Conservation (phyloP, 2,329 filamentous ascomycete genomes). For the Xylariaceae sp. region DNA sequence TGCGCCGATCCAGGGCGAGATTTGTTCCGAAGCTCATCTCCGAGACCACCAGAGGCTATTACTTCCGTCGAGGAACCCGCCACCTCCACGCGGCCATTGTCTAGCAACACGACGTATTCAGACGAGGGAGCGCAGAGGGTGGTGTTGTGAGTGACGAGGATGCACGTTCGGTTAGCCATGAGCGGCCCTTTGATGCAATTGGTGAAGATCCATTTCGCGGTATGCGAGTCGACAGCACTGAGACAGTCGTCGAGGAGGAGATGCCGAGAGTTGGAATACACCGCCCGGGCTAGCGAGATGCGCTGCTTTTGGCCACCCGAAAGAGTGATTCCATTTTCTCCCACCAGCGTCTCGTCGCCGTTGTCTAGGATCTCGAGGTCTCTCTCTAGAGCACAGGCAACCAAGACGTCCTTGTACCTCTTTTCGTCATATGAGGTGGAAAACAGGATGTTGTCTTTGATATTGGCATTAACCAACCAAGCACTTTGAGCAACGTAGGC, state of each 20-base stretch:
- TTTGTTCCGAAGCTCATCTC: conserved; percentile 69
- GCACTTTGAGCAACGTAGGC: conserved; percentile 96
- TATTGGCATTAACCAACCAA: conserved; percentile 92
- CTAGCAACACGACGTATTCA: conserved; percentile 73
- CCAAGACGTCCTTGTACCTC: conserved; percentile 80
- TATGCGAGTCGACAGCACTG: conserved; percentile 94
- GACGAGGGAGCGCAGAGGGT: conserved; percentile 77
- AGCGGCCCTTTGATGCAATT: conserved; percentile 84
- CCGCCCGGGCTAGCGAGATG: conserved; percentile 88
- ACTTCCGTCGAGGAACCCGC: conserved; percentile 75
- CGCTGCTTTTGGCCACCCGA: conserved; percentile 97
- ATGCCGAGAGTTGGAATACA: conserved; percentile 93
- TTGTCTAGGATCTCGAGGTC: conserved; percentile 88
- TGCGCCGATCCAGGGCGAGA: conserved; percentile 63
- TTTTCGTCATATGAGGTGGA: conserved; percentile 71
- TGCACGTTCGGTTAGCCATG: conserved; percentile 84
- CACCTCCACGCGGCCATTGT: conserved; percentile 71
- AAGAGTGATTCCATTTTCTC: conserved; percentile 93
- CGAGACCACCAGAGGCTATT: conserved; percentile 79
- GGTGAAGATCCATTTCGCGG: conserved; percentile 95
- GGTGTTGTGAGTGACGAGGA: conserved; percentile 92
- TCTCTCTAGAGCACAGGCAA: conserved; percentile 83
- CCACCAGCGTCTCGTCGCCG: conserved; percentile 88
- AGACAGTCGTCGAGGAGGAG: conserved; percentile 90
- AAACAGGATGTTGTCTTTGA: conserved; percentile 94